Evolutionary conservation across 1,284 basidiomycete genomes (phyloP).

Genomic region (Trametes pubescens): DNA sequence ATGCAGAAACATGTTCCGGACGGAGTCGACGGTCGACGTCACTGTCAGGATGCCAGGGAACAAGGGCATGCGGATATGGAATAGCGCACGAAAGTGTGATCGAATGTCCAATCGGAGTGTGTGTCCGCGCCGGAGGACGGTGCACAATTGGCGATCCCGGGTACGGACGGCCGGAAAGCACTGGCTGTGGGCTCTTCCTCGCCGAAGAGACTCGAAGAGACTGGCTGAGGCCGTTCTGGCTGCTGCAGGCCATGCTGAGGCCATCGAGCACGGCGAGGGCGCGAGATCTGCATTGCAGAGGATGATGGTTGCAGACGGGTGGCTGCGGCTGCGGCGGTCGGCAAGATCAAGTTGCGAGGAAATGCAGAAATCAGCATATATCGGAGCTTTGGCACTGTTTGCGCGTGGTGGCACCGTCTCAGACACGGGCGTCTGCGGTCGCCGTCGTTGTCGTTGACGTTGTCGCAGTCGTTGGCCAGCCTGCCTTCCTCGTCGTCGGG

Average conservation of each 20-base stretch:
- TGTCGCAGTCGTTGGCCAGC: conserved; percentile 40
- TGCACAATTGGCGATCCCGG: conserved; percentile 11
- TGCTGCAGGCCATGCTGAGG: no score
- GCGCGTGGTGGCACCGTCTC: conserved; percentile 24
- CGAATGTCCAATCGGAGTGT: background rate
- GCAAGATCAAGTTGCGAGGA: conserved; percentile 1
- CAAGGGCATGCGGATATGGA: conserved; percentile 16
- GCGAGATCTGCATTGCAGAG: background rate
- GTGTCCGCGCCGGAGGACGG: conserved; percentile 4
- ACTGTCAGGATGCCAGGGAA: background rate
- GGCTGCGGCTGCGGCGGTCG: conserved; percentile 10
- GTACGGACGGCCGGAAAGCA: conserved; percentile 2
- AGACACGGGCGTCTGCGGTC: conserved; percentile 23
- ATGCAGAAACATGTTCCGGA: conserved; percentile 1
- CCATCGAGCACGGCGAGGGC: background rate
- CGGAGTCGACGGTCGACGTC: background rate
- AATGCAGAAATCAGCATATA: conserved; percentile 22
- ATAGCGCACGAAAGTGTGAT: conserved; percentile 17
- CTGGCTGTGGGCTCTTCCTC: background rate
- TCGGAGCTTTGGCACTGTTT: conserved; percentile 29
- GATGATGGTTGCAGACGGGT: conserved; percentile 9
- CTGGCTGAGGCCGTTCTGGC: background rate
- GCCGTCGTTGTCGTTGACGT: conserved; percentile 38
- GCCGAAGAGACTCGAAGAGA: no score
- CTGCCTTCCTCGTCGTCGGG: conserved; percentile 32